Evolutionary conservation across 2,329 filamentous ascomycete species (phyloP), one percentile per base, ranked within the genome.

Genomic region (Exophiala alcalophila): DNA sequence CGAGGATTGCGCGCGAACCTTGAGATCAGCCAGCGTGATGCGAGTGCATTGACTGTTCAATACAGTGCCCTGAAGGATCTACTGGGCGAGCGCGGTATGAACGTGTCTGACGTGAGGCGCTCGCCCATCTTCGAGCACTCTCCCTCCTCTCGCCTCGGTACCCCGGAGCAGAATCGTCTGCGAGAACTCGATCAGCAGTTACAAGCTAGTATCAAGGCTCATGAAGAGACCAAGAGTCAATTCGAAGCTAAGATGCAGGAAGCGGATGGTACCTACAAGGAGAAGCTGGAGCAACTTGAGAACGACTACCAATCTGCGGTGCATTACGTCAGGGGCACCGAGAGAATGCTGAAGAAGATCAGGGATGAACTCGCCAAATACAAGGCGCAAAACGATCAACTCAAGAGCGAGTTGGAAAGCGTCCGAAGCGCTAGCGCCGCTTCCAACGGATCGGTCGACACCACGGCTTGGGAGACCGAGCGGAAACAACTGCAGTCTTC

Each of bases 321-420:
- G 35, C 92, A 96, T 65, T 98, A 98, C 60, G 87, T 98, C 55
- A 94, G 95, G 66, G 92, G 92, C 45, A 97, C 92, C 1, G 92
- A 98, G 67, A 97, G 96, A 76, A 96, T 98, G 89, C 78, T 98
- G 34, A 90, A 92, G 66, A 91, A 94, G 65, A 91, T 98, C 76
- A 97, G 97, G 71, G 89, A 96, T 59, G 92, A 98, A 67, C 74
- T 98, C n/a, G 76, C 84, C 40, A 86, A 89, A 44, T 92, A 94
- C 68, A 97, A 97, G 74, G 69, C 80, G 9, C 85, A 92, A 49
- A 96, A 96, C 59, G 71, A 75, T 12, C 84, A 85, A 47, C 73
- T 98, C 27, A 90, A 92, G 64, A 77, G 81, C 32, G 88, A 96
- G 59, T 71, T 96, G n/a, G 77, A 84, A 25, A 74, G 78, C 40